These are phyloP conservation scores for Beauveria sp. DNA, from an alignment of 2,329 filamentous ascomycete genomes.

Conservation along the genomic window DNA sequence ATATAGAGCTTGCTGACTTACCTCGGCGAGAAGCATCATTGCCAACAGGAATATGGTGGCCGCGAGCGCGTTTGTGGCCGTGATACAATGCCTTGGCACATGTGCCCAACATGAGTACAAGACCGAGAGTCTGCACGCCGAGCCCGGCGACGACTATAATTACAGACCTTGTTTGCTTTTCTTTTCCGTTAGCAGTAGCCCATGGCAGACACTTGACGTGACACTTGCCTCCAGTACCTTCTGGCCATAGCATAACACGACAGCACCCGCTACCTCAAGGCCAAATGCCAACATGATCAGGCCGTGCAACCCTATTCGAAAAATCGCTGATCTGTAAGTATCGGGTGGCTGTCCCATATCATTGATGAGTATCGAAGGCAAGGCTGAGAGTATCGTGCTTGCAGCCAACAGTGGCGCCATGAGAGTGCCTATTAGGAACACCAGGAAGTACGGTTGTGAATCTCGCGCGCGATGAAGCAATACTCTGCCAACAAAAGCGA, in stretches of 20 bases:
- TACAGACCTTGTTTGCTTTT: neutral
- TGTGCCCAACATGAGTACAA: neutral
- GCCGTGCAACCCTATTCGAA: neutral
- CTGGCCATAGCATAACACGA: neutral
- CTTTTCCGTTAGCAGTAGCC: neutral
- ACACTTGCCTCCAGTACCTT: neutral
- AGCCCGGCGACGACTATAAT: neutral
- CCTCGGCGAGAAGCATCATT: neutral
- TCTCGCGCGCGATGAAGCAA: neutral
- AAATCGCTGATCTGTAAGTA: too few species aligned
- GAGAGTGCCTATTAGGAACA: neutral
- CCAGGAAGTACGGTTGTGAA: neutral
- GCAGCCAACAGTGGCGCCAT: neutral
- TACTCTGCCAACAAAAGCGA: slow-evolving; percentile 25
- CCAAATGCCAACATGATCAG: neutral
- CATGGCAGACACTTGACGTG: too few species aligned
- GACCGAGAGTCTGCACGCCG: neutral
- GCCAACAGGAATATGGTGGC: neutral
- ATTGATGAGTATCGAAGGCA: neutral
- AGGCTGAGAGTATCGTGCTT: neutral
- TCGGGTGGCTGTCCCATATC: too few species aligned
- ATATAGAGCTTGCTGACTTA: neutral
- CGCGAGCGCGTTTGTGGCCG: neutral
- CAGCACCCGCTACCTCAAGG: neutral
- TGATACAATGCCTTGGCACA: neutral